Conservation (phyloP, 352 stramenopile species). For the Pythium phragmitis region DNA sequence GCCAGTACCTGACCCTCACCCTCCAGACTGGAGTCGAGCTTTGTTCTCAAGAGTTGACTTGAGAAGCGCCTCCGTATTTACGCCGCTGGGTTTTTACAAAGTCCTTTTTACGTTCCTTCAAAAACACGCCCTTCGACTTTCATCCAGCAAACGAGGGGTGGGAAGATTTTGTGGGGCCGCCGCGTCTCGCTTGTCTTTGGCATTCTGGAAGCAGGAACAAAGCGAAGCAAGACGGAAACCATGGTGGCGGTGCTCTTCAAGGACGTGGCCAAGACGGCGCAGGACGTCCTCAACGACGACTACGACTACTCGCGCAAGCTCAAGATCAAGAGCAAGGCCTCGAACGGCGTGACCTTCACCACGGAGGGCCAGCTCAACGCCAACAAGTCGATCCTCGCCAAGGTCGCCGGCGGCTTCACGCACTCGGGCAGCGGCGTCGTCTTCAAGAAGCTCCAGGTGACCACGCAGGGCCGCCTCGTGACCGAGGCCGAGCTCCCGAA, state of each 20-base stretch:
- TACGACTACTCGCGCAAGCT: conserved; percentile 91
- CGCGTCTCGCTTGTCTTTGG: conserved; percentile 20
- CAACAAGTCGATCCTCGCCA: conserved; percentile 86
- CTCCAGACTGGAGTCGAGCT: neutral
- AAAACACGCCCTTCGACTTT: conserved; percentile 8
- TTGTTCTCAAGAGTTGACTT: no score
- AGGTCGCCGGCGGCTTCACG: conserved; percentile 77
- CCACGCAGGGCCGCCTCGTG: conserved; percentile 71
- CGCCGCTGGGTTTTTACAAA: neutral
- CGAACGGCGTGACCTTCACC: conserved; percentile 84
- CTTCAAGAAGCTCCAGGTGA: conserved; percentile 88
- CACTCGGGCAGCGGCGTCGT: conserved; percentile 61
- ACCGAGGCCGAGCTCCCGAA: conserved; percentile 79
- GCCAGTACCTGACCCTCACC: neutral
- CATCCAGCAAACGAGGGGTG: conserved; percentile 10
- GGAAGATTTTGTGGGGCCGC: conserved; percentile 14
- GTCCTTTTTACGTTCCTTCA: neutral
- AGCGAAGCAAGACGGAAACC: conserved; percentile 2
- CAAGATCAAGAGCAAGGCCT: conserved; percentile 89
- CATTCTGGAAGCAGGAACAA: conserved; percentile 48
- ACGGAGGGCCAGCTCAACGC: conserved; percentile 75
- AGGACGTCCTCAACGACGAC: conserved; percentile 81
- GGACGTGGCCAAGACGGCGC: conserved; percentile 76
- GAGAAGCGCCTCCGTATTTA: neutral
- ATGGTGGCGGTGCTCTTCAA: conserved; percentile 78